Evolutionary conservation across 2,329 filamentous ascomycete species (phyloP), one percentile per base, ranked within the genome.

Genomic region (Sarocladiaceae sp.): DNA sequence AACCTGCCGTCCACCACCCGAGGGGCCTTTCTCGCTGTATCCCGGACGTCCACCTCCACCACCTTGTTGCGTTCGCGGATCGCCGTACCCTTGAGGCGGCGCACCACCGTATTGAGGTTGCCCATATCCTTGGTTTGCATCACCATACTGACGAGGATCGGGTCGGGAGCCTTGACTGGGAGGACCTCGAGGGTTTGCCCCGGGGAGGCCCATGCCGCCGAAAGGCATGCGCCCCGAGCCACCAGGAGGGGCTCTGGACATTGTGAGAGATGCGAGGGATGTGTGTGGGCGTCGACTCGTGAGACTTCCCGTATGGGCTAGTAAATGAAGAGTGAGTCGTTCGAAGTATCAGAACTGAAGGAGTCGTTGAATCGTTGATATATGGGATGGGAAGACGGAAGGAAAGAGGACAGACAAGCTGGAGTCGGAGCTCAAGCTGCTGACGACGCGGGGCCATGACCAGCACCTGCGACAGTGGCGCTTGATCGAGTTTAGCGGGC

Each of bases 21-120:
- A 40, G 3, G 54, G 47, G 1, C 51, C 47, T 48, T 66, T 65
- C 51, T 65, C 63, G 40, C 33, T 48, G 29, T 59, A 53, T 48
- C 55, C 50, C 4, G 58, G 54, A 15, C 56, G 51, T 29, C 53
- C 53, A 32, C 55, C 50, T 29, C 51, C 54, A 21, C 49, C 50
- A n/a, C 47, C 51, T 44, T 50, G 52, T n/a, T 52, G 48, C 35
- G 46, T 34, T 6, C 57, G 56, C 43, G 56, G 50, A 33, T 58
- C 56, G 12, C 47, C 50, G 27, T 58, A 52, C 33, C 53, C 54
- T 44, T 55, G 59, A 40, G 58, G 51, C 13, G 47, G 48, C 2
- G 52, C 54, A 21, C 58, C 58, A 21, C 57, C 58, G 42, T 56
- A 56, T 70, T 80, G 50, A 12, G 50, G 45, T 21, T 55, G 48